Percentiles rank a stretch among this genome's conserved stretches.
Evolutionary conservation across 2,329 filamentous ascomycete genomes (phyloP).

Genomic region (Exophiala aquamarina): DNA sequence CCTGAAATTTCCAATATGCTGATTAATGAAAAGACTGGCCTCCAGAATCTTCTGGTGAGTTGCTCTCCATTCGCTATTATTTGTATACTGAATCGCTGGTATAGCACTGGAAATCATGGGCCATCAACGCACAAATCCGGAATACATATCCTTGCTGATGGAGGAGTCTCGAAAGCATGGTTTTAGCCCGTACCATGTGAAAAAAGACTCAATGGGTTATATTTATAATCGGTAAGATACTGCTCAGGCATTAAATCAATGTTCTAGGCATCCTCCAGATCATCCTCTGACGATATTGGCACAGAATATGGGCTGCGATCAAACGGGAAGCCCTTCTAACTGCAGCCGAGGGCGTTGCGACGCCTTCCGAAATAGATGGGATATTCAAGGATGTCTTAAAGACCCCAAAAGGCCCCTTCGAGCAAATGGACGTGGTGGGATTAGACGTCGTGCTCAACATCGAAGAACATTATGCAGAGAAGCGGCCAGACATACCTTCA

Average conservation of each 20-base stretch:
- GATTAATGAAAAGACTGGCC: constrained; percentile 36
- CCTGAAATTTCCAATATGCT: not conserved
- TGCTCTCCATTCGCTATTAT: not conserved
- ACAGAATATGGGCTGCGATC: constrained; percentile 42
- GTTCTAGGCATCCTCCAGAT: not conserved
- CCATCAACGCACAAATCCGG: constrained; percentile 33
- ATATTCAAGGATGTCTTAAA: constrained; percentile 40
- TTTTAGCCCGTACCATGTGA: constrained; percentile 39
- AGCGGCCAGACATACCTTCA: constrained; percentile 31
- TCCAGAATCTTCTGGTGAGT: constrained; percentile 34
- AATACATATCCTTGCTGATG: constrained; percentile 32
- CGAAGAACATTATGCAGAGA: constrained; percentile 41
- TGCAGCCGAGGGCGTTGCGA: constrained; percentile 35
- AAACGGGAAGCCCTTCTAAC: constrained; percentile 39
- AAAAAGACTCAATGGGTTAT: constrained; percentile 38
- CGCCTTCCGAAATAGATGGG: constrained; percentile 37
- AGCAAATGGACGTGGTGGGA: constrained; percentile 43
- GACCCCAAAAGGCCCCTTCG: constrained; percentile 38
- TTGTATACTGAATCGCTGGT: not conserved
- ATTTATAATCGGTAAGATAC: constrained; percentile 38
- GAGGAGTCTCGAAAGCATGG: constrained; percentile 34
- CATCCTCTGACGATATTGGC: not conserved
- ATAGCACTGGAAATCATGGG: constrained; percentile 42
- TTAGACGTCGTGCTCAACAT: constrained; percentile 42
- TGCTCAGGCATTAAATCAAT: not conserved